Evolutionary conservation across 768 basidiomycete genomes (phyloP), one percentile per base, ranked within the genome.

Genomic region (Mycena crocata): DNA sequence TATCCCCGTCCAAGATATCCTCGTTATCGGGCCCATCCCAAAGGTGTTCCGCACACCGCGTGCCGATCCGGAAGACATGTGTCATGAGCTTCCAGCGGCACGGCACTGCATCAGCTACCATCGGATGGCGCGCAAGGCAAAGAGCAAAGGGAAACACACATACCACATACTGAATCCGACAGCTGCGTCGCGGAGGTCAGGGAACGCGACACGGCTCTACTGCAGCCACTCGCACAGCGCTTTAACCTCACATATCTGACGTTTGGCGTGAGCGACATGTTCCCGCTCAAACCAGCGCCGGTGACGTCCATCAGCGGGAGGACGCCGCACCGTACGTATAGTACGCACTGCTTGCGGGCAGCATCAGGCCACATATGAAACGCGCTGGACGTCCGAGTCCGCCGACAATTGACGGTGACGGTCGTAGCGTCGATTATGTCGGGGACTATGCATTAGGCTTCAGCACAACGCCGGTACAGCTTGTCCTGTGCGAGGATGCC

Each of bases 381-480:
- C 73, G 8, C 79, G 77, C 62, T 72, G 79, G 17, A 50, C 37
- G 48, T 67, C 67, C 6, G 40, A 17, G 15, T 7, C 8, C 2
- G 48, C 19, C 3, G 23, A 21, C 23, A 19, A 30, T 30, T n/a
- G n/a, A 30, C 28, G 28, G 30, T 49, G 15, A 12, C 15, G 28
- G 48, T 49, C 48, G 48, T 31, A 13, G 81, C 81, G 15, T 69
- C 62, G 23, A 83, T 71, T 12, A 91, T 69, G 68, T 89, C 87
- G 32, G 86, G 81, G 3, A 89, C 89, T 74, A 89, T 87, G 5
- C 89, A 88, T 24, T n/a, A n/a, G n/a, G 89, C 88, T 17, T 80
- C 77, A 8, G 83, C 73, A 8, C 81, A 66, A 30, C 74, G 80
- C 21, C 73, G 76, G 58, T 75, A 74, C 8, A 42, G 37, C 0